Evolutionary conservation across 306 rosid genomes (phyloP).

Genomic region (Canavalia gladiata): DNA sequence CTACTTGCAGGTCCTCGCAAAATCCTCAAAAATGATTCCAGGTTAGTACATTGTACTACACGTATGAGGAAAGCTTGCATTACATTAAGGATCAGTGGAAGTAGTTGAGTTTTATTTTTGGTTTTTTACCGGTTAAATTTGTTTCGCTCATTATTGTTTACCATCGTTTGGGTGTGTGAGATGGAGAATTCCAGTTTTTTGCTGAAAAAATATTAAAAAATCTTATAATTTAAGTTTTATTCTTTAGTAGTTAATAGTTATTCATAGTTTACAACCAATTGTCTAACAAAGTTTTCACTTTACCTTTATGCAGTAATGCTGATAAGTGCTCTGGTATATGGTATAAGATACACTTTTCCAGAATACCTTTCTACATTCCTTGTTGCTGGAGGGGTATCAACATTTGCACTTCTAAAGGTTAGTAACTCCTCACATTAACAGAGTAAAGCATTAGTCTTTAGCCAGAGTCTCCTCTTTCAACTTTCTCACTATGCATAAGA

Average conservation of each 20-base stretch:
- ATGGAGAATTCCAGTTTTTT: not conserved
- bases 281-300: conserved; percentile 31
- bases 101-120: not conserved
- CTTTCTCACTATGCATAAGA: not conserved
- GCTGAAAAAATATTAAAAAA: not conserved
- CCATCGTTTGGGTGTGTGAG: not conserved
- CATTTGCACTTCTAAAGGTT: conserved; percentile 86
- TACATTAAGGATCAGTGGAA: not conserved
- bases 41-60: conserved; percentile 56
- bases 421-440: conserved; percentile 4
- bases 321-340: conserved; percentile 80
- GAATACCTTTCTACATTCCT: conserved; percentile 81
- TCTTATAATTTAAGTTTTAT: not conserved
- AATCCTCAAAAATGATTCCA: conserved; percentile 37
- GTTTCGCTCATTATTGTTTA: conserved; percentile 1
- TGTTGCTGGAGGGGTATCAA: conserved; percentile 92
- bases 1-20: conserved; percentile 22
- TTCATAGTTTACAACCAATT: not conserved
- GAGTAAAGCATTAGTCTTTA: not conserved
- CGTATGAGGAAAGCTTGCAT: conserved; percentile 2
- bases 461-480: not conserved
- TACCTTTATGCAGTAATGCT: conserved; percentile 73
- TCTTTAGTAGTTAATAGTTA: not conserved
- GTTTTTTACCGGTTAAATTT: not conserved
- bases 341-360: conserved; percentile 73